phyloP scores from a whole-genome alignment of 1,284 basidiomycete genomes.

The Ustilago bromivora region DNA sequence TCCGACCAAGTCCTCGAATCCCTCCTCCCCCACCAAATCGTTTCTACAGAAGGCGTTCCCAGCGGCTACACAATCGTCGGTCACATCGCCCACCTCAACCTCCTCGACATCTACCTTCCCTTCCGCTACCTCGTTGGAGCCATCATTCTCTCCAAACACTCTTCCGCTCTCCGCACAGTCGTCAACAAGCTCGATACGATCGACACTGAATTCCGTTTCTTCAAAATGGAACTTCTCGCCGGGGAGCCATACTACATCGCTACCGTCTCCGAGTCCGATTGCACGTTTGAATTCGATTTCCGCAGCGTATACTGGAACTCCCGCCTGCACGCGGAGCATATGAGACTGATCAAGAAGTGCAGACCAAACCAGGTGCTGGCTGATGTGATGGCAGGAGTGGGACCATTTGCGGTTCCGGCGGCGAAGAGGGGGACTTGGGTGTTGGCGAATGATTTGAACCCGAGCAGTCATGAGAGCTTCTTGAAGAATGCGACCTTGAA shows the following conservation, averaged over 20 bases:
- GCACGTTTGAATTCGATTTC: conserved; percentile 93
- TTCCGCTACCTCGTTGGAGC: conserved; percentile 92
- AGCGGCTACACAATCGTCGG: conserved; percentile 89
- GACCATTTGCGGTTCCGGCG: conserved; percentile 93
- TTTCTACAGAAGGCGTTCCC: conserved; percentile 77
- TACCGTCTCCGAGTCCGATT: conserved; percentile 74
- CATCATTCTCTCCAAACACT: conserved; percentile 75
- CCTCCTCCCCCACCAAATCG: conserved; percentile 33
- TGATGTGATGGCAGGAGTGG: conserved; percentile 97
- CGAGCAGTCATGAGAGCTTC: conserved; percentile 84
- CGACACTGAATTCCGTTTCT: conserved; percentile 88
- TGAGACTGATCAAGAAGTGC: conserved; percentile 81
- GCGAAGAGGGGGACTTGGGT: conserved; percentile 83
- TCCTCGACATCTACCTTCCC: conserved; percentile 88
- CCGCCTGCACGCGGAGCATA: conserved; percentile 89
- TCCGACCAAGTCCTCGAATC: conserved; percentile 49
- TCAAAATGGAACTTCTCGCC: conserved; percentile 96
- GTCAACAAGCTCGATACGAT: conserved; percentile 95
- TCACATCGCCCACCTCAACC: conserved; percentile 90
- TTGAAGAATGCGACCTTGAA: conserved; percentile 51
- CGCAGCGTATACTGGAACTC: conserved; percentile 98
- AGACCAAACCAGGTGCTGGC: conserved; percentile 77
- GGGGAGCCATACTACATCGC: conserved; percentile 88
- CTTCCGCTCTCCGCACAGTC: conserved; percentile 82
- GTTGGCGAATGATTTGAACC: conserved; percentile 94